These are phyloP conservation scores for Kodamaea arcana DNA, from an alignment of 1,139 yeast species.

Conservation along the genomic window DNA sequence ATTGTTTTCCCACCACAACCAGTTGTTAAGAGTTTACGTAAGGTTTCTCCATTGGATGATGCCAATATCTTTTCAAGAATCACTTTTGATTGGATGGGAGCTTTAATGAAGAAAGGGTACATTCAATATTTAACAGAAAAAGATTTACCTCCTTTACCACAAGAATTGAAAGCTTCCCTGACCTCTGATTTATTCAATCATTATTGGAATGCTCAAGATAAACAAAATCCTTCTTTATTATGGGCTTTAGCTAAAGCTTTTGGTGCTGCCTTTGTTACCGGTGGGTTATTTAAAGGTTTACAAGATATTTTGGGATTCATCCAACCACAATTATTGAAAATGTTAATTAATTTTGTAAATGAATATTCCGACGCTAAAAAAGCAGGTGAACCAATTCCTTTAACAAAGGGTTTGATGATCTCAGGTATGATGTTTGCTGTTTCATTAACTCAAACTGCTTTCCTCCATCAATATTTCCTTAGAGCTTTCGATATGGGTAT, in stretches of 20 bases:
- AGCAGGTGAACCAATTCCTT: constrained; percentile 44
- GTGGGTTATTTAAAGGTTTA: constrained; percentile 69
- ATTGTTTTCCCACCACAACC: constrained; percentile 44
- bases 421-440: constrained; percentile 81
- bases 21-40: constrained; percentile 4
- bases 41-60: constrained; percentile 60
- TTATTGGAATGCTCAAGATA: constrained; percentile 50
- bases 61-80: constrained; percentile 81
- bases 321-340: constrained; percentile 82
- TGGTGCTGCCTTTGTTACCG: constrained; percentile 64
- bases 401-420: constrained; percentile 78
- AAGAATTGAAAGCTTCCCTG: constrained; percentile 50
- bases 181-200: constrained; percentile 49
- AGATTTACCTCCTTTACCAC: constrained; percentile 81
- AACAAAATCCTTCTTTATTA: constrained; percentile 56
- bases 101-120: constrained; percentile 83
- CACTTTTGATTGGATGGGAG: constrained; percentile 90
- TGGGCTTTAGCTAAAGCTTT: constrained; percentile 63
- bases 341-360: constrained; percentile 76
- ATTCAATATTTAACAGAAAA: constrained; percentile 63
- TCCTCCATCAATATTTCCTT: constrained; percentile 90
- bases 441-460: constrained; percentile 78
- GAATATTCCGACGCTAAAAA: constrained; percentile 53
- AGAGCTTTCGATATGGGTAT: constrained; percentile 86
- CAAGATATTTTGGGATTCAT: constrained; percentile 82